Base-by-base conservation (phyloP, 371 early-diverging fungal species). In the Circinella umbellata region DNA sequence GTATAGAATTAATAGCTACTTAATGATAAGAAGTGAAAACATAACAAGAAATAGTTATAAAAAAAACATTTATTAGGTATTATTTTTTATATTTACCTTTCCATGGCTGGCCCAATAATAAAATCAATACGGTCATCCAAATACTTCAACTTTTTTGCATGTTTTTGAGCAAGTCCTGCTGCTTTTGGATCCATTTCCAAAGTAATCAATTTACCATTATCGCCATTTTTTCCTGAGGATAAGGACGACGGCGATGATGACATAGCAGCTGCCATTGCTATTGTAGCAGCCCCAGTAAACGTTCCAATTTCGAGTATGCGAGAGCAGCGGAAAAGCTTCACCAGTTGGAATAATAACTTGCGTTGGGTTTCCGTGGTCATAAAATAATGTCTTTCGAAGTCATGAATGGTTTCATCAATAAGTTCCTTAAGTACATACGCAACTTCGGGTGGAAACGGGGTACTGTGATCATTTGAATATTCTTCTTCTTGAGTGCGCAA, bases 251-350 rank as follows among this genome's bases (percentile, higher is more conserved):
- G 3, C 1, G 42, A 11, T 6, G 66, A 34, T n/a, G 69, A 47
- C 46, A 88, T 67, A 1, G 84, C 88, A n/a, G 85, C 79, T 9
- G 83, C 88, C 81, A 88, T 82, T 15, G 82, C 83, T 63, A 88
- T 76, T 8, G 88, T 83, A 7, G 83, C 79, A 59, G 74, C 83
- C 3, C 90, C 90, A 36, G 86, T 85, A 63, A 87, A 88, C 36
- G 83, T 82, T 7, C 90, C 90, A 53, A 90, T 77, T 59, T 90
- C 90, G 0, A 90, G 74, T 1, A 88, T 74, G 0, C 39, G 48
- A 1, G 61, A 36, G 4, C 74, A 49, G 8, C 36, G n/a, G 4
- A 36, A n/a, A 17, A 65, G 4, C 13, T 34, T 36, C 17, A 81
- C 72, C 3, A 88, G 49, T 42, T 79, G 66, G 36, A 71, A 66